Evolutionary conservation across 441 rosid genomes (phyloP).

Genomic region (Kokia cookei): DNA sequence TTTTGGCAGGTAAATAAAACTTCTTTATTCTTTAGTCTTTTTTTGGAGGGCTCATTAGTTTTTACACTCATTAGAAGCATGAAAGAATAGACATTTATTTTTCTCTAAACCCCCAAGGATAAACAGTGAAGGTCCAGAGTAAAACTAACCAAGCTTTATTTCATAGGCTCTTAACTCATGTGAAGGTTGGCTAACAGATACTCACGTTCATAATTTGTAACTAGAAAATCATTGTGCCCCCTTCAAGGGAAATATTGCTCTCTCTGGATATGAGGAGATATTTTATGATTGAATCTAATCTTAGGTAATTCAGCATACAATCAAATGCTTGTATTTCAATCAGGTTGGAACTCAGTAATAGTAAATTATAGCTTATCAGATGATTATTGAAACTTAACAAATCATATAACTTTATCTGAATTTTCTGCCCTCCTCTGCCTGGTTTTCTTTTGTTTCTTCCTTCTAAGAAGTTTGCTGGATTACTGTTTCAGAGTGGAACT

Average conservation of each 20-base stretch:
- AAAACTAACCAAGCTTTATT: not conserved
- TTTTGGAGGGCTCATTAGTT: not conserved
- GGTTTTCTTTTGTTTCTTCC: not conserved
- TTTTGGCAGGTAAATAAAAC: constrained; percentile 84
- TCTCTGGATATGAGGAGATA: not conserved
- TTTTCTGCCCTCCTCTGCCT: not conserved
- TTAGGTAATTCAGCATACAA: not conserved
- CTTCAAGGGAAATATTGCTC: not conserved
- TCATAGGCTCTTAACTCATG: not conserved
- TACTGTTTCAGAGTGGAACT: not conserved
- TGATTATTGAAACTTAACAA: not conserved
- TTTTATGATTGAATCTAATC: not conserved
- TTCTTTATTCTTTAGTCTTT: not conserved
- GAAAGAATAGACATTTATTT: not conserved
- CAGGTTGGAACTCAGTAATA: not conserved
- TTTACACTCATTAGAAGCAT: not conserved
- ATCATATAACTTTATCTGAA: not conserved
- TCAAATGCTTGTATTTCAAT: not conserved
- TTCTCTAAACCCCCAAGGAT: not conserved
- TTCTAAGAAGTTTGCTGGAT: not conserved
- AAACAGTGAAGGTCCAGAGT: not conserved
- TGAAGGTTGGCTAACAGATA: not conserved
- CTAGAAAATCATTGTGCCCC: not conserved
- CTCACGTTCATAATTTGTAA: not conserved
- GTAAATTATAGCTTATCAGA: not conserved